phyloP scores from a whole-genome alignment of 192 early-diverging fungal species.

The Entomortierella parvispora region DNA sequence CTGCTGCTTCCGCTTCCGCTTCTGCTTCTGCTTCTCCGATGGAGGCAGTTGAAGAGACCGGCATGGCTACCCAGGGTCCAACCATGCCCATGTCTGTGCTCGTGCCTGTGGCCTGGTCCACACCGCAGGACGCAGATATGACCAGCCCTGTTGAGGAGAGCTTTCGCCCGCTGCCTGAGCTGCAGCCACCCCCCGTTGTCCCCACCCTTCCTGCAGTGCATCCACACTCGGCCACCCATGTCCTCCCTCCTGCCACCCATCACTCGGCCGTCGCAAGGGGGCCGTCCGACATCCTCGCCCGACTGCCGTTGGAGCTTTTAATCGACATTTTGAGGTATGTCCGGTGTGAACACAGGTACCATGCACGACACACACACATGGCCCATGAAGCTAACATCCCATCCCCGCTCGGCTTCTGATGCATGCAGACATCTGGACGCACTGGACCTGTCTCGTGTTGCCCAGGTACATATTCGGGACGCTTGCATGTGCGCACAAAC shows the following conservation, averaged over 20 bases:
- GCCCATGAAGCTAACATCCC: constrained; percentile 1
- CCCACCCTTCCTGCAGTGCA: not conserved
- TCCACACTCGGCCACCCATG: not conserved
- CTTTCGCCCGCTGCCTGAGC: too few relatives aligned
- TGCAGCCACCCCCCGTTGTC: too few relatives aligned
- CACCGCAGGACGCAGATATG: too few relatives aligned
- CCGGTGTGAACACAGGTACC: too few relatives aligned
- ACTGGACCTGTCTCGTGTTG: constrained; percentile 36
- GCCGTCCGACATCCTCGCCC: constrained; percentile 16
- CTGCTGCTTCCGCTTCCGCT: too few relatives aligned
- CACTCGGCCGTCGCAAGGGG: not conserved
- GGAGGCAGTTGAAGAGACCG: too few relatives aligned
- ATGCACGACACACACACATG: too few relatives aligned
- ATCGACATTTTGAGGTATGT: constrained; percentile 39
- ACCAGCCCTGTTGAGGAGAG: too few relatives aligned
- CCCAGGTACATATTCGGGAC: constrained; percentile 29
- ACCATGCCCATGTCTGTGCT: too few relatives aligned
- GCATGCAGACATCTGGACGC: constrained; percentile 26
- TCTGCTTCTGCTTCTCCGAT: too few relatives aligned
- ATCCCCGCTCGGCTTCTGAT: not conserved
- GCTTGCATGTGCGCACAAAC: not conserved
- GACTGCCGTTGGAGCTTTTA: constrained; percentile 33
- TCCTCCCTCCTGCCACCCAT: not conserved
- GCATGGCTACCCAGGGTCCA: too few relatives aligned
- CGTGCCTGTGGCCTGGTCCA: too few relatives aligned